Percentiles rank a stretch among this genome's conserved stretches.
These are phyloP conservation scores for Candida manassasensis DNA, from an alignment of 805 yeast genomes.

Conservation along the genomic window DNA sequence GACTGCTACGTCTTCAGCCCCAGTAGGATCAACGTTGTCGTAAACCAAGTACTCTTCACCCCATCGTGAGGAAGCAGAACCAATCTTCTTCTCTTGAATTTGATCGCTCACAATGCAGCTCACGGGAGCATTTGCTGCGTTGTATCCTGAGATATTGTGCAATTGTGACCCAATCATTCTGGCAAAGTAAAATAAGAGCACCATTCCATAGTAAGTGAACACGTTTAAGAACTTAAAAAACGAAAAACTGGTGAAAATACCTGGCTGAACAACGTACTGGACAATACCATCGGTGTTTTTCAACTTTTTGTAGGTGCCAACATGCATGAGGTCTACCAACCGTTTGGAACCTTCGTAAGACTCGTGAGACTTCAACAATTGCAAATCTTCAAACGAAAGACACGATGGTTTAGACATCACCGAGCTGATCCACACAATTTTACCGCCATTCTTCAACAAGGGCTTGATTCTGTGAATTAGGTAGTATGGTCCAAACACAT, in stretches of 20 bases:
- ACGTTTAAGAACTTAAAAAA: constrained; percentile 72
- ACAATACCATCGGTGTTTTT: constrained; percentile 46
- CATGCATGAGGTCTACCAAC: constrained; percentile 76
- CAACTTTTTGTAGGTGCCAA: constrained; percentile 57
- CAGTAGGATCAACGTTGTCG: constrained; percentile 56
- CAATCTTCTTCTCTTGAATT: constrained; percentile 49
- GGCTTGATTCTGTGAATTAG: constrained; percentile 62
- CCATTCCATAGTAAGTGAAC: constrained; percentile 82
- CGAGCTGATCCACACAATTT: constrained; percentile 81
- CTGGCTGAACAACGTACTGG: constrained; percentile 87
- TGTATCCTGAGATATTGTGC: constrained; percentile 85
- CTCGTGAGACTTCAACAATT: constrained; percentile 55
- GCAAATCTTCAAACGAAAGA: constrained; percentile 70
- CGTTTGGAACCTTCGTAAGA: constrained; percentile 93
- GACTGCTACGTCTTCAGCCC: constrained; percentile 59
- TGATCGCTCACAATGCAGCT: constrained; percentile 38
- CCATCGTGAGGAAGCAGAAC: constrained; percentile 62
- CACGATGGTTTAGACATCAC: constrained; percentile 74
- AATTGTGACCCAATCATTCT: constrained; percentile 79
- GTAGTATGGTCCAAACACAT: constrained; percentile 94
- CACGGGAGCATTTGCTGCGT: constrained; percentile 84
- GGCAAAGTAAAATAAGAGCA: constrained; percentile 75
- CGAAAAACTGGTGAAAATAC: constrained; percentile 82
- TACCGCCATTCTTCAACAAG: constrained; percentile 56
- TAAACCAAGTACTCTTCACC: constrained; percentile 63